Base-by-base conservation (phyloP, 148 eudicot genomes). In the Silene latifolia region DNA sequence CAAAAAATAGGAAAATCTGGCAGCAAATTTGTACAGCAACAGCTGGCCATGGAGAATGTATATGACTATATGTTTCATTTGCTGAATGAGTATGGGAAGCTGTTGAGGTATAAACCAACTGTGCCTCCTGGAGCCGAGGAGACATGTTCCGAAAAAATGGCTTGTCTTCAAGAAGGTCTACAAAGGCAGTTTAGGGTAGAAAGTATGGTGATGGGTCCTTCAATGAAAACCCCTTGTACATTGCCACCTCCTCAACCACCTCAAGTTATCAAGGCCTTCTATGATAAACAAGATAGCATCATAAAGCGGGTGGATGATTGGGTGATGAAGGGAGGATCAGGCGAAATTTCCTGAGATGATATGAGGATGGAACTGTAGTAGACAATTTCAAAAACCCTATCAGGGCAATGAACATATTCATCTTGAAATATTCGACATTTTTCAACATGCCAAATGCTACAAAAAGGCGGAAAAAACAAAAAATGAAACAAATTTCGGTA, bases 41-140 rank as follows among this genome's bases (percentile, higher is more conserved):
- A 86, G n/a, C 67, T 86, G 8, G 72, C 14, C 14, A 84, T 84
- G 86, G 78, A 86, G 3, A 63, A 82, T 72, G 84, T 86, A 0
- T 86, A 84, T 20, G 89, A 86, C 69, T 86, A 86, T 73, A 86
- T 84, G 86, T 84, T 84, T 71, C 89, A 86, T 78, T 58, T 86
- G 42, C 54, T 86, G 14, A 83, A 76, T 23, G 88, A 86, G 29
- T 86, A 83, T 48, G 81, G 75, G 29, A 86, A 83, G 79, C 85
- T 86, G 3, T 67, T 83, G 24, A 86, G 39, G 67, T 86, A 83
- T 71, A 86, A 83, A 57, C 86, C 88, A 8, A 77, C 71, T 12
- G 62, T 86, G 1, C 83, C 86, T 5, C 48, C 56, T 29, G 81
- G 73, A 46, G 88, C 85, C 1, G 47, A 35, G n/a, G 83, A 81